Evolutionary conservation across 139 green algal species (phyloP), one percentile per base, ranked within the genome.

Genomic region (Chlamydomonas eustigma): DNA sequence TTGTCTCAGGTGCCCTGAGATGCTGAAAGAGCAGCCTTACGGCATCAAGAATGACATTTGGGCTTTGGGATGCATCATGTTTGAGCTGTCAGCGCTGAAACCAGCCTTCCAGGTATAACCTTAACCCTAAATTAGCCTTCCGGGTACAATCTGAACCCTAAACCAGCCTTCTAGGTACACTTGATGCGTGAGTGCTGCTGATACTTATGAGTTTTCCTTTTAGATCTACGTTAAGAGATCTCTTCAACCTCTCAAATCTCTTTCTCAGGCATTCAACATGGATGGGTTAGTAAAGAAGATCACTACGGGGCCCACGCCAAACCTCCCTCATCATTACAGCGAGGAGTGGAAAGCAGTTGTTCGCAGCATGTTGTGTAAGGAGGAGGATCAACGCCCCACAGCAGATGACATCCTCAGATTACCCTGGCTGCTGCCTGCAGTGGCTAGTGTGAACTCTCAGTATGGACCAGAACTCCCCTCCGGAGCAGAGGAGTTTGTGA

Each of bases 251-350:
- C n/a, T n/a, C n/a, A n/a, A n/a, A n/a, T n/a, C n/a, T n/a, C n/a
- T n/a, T n/a, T n/a, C n/a, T n/a, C 76, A 81, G 33, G 80, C 80
- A 0, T 81, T 84, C 70, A 84, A 84, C 71, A 84, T 84, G 80
- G 64, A 74, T 2, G 80, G 75, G 24, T 37, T 84, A 2, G 39
- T 78, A 22, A 84, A 76, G 64, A 76, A 76, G 65, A 75, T 82
- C 39, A 77, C 71, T 1, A 25, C 38, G 1, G 71, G 34, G 8
- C 22, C 70, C 4, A 32, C 63, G n/a, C 77, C 77, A 4, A 3
- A 33, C 25, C 65, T 82, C 39, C 77, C 77, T 5, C 32, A 51
- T 2, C 52, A n/a, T 1, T 81, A 81, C 58, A 58, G 58, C 58
- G 58, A 70, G 6, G 58, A 70, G 6, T 70, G 58, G 58, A 32